Evolutionary conservation across 371 early-diverging fungal species (phyloP).

Genomic region (Mucor circinelloides): DNA sequence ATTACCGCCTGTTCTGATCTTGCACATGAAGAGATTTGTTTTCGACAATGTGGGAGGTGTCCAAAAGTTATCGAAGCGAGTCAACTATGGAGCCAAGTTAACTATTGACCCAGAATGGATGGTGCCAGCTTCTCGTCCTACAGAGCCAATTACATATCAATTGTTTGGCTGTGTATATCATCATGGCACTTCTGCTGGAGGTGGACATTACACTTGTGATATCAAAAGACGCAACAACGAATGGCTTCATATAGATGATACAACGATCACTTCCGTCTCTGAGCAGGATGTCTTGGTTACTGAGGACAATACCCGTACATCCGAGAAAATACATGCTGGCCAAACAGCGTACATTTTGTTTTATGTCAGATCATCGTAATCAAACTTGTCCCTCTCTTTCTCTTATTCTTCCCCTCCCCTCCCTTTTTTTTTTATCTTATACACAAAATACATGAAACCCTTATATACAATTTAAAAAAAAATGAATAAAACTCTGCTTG

Average conservation of each 20-base stretch:
- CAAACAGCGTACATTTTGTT: slow-evolving; percentile 55
- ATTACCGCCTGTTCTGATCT: slow-evolving; percentile 91
- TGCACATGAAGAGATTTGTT: slow-evolving; percentile 94
- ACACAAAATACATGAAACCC: not conserved
- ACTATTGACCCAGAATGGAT: slow-evolving; percentile 72
- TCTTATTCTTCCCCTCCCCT: not conserved
- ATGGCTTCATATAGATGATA: slow-evolving; percentile 95
- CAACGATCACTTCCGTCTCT: slow-evolving; percentile 66
- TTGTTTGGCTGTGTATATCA: slow-evolving; percentile 87
- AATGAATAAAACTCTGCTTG: not conserved
- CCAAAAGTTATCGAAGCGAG: slow-evolving; percentile 85
- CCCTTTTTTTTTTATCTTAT: not conserved
- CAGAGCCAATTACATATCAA: slow-evolving; percentile 50
- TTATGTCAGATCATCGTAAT: slow-evolving; percentile 41
- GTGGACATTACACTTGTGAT: slow-evolving; percentile 98
- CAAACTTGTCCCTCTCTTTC: not conserved
- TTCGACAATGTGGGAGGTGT: slow-evolving; percentile 80
- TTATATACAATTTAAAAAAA: not conserved
- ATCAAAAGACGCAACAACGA: slow-evolving; percentile 71
- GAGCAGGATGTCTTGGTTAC: slow-evolving; percentile 69
- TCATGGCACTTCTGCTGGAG: slow-evolving; percentile 87
- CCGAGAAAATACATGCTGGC: slow-evolving; percentile 44
- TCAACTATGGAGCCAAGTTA: slow-evolving; percentile 71
- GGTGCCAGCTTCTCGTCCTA: slow-evolving; percentile 50
- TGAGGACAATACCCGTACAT: slow-evolving; percentile 47